Conservation (phyloP, 495 filamentous ascomycete genomes). For the Aspergillus asperescens region DNA sequence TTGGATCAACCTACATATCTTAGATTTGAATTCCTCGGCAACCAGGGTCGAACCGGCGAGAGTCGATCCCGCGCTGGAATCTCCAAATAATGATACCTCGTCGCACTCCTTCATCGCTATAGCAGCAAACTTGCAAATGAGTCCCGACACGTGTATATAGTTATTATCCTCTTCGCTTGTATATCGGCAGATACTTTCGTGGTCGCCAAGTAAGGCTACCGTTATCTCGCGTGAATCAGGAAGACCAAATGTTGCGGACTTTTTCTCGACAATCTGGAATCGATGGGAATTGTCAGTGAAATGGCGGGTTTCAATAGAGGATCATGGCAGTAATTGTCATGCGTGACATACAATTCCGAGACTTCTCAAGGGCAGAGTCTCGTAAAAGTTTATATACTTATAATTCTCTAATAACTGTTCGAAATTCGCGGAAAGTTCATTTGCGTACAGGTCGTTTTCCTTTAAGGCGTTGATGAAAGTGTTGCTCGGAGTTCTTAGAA, state of each 20-base stretch:
- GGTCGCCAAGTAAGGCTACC: conserved; percentile 22
- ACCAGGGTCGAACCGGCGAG: background rate
- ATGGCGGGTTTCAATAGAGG: background rate
- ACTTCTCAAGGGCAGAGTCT: conserved; percentile 19
- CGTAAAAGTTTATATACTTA: conserved; percentile 26
- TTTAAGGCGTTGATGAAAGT: conserved; percentile 22
- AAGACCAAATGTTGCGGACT: conserved; percentile 24
- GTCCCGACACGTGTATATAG: conserved; percentile 21
- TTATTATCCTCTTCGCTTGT: conserved; percentile 17
- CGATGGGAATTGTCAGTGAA: background rate
- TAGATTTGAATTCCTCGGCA: background rate
- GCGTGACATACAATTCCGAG: conserved; percentile 11
- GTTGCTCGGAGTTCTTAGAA: conserved; percentile 22
- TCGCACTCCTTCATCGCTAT: conserved; percentile 4
- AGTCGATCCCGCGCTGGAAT: background rate
- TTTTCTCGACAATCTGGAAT: conserved; percentile 22
- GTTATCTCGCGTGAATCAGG: conserved; percentile 22
- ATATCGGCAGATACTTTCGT: conserved; percentile 27
- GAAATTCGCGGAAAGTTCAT: conserved; percentile 21
- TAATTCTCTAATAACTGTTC: conserved; percentile 22
- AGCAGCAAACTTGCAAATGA: conserved; percentile 8
- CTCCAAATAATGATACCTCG: conserved; percentile 2
- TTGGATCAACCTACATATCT: background rate
- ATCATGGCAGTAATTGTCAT: background rate
- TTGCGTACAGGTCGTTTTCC: conserved; percentile 16